A percentile compares a stretch with the other conserved stretches of the same genome.
Evolutionary conservation across 192 early-diverging fungal genomes (phyloP).

Genomic region (Pilaira anomala): DNA sequence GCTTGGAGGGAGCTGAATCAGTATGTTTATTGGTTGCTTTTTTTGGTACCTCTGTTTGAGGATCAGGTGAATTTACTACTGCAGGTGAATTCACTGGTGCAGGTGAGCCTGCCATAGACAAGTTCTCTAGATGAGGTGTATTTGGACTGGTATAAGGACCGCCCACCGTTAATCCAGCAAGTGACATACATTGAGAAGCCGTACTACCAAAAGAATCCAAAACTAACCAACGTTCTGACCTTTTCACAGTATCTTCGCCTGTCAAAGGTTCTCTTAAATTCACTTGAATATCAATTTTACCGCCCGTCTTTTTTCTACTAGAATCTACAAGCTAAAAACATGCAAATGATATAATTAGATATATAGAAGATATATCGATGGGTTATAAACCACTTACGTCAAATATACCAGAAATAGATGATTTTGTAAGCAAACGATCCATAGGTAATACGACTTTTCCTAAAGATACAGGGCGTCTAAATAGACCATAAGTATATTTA

Average conservation of each 20-base stretch:
- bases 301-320: conserved; percentile 63
- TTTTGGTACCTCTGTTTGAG: neutral
- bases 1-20: too few species aligned
- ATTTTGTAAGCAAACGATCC: conserved; percentile 55
- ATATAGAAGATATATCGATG: neutral
- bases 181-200: conserved; percentile 26
- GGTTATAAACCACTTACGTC: conserved; percentile 47
- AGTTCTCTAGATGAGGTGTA: too few species aligned
- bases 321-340: conserved; percentile 56
- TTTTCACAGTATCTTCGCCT: conserved; percentile 54
- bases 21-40: neutral
- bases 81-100: neutral
- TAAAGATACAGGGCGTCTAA: conserved; percentile 51
- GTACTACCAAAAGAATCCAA: conserved; percentile 48
- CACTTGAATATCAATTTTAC: conserved; percentile 63
- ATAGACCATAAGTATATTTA: conserved; percentile 47
- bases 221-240: conserved; percentile 64
- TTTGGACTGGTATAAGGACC: conserved; percentile 1
- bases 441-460: conserved; percentile 60
- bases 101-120: neutral
- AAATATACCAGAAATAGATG: conserved; percentile 62
- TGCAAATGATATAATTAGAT: neutral
- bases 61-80: neutral
- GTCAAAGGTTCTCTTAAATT: conserved; percentile 57
- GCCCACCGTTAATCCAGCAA: conserved; percentile 14